Evolutionary conservation across 208 protist genomes (phyloP).

Genomic region (Crithidia sp.): DNA sequence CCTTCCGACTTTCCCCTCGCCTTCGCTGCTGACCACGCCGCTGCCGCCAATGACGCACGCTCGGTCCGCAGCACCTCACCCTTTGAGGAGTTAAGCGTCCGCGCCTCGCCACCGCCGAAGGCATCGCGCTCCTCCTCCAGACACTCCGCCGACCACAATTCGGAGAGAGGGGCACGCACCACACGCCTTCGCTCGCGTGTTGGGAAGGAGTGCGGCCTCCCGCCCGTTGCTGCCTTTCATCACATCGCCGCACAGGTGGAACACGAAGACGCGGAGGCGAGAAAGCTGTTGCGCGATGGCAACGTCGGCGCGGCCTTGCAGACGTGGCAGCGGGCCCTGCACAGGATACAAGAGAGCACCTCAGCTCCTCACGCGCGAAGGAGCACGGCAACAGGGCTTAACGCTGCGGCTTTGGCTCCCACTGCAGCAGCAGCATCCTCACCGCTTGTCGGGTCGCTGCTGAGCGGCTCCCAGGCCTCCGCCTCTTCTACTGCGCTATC

Average conservation of each 20-base stretch:
- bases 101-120: neutral
- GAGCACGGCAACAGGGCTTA: neutral
- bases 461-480: neutral
- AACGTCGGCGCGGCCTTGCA: slow-evolving; percentile 14
- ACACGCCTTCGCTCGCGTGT: neutral
- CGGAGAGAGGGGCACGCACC: neutral
- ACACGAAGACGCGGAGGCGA: slow-evolving; percentile 4
- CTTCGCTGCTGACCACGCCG: neutral
- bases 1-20: neutral
- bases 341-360: slow-evolving; percentile 1
- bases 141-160: neutral
- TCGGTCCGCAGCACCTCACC: neutral
- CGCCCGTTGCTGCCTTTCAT: neutral
- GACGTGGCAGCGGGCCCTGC: slow-evolving; percentile 13
- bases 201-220: neutral
- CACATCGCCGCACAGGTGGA: slow-evolving; percentile 6
- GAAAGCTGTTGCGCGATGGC: slow-evolving; percentile 10
- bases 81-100: neutral
- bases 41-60: neutral
- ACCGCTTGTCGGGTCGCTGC: neutral
- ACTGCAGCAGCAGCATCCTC: neutral
- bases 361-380: neutral
- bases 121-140: neutral
- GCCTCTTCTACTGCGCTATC: slow-evolving; percentile 6
- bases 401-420: neutral